Percentiles rank a stretch among this genome's conserved stretches.
phyloP scores from a whole-genome alignment of 2,329 filamentous ascomycete genomes.

The Berkeleyomyces rouxiae region DNA sequence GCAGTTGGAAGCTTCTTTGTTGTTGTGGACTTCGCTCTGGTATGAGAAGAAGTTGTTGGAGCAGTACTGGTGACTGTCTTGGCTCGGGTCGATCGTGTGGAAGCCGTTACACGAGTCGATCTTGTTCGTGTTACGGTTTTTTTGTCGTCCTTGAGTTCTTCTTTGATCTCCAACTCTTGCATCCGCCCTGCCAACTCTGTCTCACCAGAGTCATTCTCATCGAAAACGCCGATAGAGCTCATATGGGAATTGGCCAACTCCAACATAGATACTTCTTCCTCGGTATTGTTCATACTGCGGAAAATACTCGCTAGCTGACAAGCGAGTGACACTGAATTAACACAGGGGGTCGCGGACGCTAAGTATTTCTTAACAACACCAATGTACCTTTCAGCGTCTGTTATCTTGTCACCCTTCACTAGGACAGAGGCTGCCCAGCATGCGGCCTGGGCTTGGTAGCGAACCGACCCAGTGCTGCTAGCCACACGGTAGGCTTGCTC shows the following conservation, averaged over 20 bases:
- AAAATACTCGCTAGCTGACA: conserved; percentile 41
- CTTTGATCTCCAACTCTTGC: conserved; percentile 21
- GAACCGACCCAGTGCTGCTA: conserved; percentile 44
- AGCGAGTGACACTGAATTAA: conserved; percentile 23
- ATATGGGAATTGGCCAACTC: conserved; percentile 33
- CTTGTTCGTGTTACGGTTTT: conserved; percentile 1
- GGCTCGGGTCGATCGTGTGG: conserved; percentile 13
- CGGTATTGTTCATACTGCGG: conserved; percentile 30
- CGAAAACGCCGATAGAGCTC: conserved; percentile 12
- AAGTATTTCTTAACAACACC: conserved; percentile 7
- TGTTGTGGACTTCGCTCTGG: neutral
- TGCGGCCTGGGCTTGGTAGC: conserved; percentile 37
- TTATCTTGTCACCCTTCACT: conserved; percentile 32
- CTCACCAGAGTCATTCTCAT: conserved; percentile 1
- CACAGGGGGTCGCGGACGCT: neutral
- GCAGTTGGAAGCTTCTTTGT: neutral
- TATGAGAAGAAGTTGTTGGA: neutral
- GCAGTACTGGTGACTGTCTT: conserved; percentile 12
- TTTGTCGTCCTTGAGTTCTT: conserved; percentile 1
- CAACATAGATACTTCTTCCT: conserved; percentile 28
- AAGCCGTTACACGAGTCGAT: conserved; percentile 17
- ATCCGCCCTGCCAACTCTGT: conserved; percentile 19
- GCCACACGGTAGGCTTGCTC: conserved; percentile 71
- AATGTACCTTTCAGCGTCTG: conserved; percentile 11
- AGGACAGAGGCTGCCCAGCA: conserved; percentile 39